Evolutionary conservation across 129 eudicot species (phyloP).

Genomic region (Gnaphalium uliginosum): DNA sequence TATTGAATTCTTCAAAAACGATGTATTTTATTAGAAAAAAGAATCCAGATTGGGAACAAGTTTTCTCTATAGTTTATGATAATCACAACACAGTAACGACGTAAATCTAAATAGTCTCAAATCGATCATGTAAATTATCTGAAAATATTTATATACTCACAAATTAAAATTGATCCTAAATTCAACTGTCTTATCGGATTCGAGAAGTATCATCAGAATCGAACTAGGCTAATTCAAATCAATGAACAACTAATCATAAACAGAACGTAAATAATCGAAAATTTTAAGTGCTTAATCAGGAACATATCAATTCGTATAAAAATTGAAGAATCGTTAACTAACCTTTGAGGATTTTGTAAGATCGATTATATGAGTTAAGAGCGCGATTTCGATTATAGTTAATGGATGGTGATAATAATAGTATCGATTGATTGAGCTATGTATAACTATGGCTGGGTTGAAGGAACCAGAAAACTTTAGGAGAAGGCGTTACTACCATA

Average conservation of each 20-base stretch:
- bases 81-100: neutral
- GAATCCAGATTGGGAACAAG: too few species aligned
- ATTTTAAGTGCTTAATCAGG: neutral
- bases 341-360: constrained; percentile 11
- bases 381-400: neutral
- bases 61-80: too few species aligned
- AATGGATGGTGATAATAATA: neutral
- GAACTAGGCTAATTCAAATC: constrained; percentile 6
- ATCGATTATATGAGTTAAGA: neutral
- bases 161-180: neutral
- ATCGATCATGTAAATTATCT: neutral
- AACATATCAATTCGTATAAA: neutral
- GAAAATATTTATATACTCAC: neutral
- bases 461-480: constrained; percentile 8
- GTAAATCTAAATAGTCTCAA: neutral
- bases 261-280: neutral
- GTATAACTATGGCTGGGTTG: neutral
- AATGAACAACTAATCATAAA: neutral
- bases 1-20: too few species aligned
- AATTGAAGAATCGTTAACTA: neutral
- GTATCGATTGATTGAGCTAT: neutral
- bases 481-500: constrained; percentile 7
- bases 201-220: neutral
- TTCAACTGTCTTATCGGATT: neutral
- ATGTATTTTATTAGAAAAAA: too few species aligned